Evolutionary conservation across 768 basidiomycete species (phyloP).

Genomic region (Collybia sordida): DNA sequence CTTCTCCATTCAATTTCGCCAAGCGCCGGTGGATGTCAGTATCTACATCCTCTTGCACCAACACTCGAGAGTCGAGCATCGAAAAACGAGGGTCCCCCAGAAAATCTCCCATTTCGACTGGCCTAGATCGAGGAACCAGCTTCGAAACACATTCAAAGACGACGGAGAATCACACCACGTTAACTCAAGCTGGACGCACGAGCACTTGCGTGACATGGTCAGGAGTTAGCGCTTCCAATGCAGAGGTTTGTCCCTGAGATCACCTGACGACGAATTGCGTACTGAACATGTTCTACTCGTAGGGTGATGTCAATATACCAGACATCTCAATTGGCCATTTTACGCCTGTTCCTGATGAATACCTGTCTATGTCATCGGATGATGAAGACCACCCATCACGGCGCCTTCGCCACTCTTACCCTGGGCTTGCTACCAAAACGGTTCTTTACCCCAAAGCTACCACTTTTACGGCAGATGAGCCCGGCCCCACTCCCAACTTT

Average conservation of each 20-base stretch:
- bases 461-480: conserved; percentile 35
- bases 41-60: conserved; percentile 15
- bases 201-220: background rate
- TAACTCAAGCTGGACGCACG: no score
- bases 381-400: conserved; percentile 9
- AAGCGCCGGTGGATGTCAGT: conserved; percentile 58
- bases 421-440: conserved; percentile 9
- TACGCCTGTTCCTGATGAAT: conserved; percentile 8
- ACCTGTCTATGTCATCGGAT: conserved; percentile 14
- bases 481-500: conserved; percentile 47
- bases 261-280: no score
- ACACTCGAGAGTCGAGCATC: no score
- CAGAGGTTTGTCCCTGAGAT: conserved; percentile 17
- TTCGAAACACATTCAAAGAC: conserved; percentile 7
- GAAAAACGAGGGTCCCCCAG: no score
- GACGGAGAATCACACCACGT: background rate
- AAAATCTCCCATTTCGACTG: background rate
- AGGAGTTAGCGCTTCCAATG: conserved; percentile 13
- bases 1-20: conserved; percentile 64
- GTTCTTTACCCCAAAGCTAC: conserved; percentile 29
- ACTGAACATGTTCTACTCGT: background rate
- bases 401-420: conserved; percentile 15
- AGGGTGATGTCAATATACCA: background rate
- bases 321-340: conserved; percentile 7
- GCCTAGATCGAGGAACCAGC: background rate